Evolutionary conservation across 1,284 basidiomycete genomes (phyloP).

Genomic region (Pseudozyma tsukubaensis): DNA sequence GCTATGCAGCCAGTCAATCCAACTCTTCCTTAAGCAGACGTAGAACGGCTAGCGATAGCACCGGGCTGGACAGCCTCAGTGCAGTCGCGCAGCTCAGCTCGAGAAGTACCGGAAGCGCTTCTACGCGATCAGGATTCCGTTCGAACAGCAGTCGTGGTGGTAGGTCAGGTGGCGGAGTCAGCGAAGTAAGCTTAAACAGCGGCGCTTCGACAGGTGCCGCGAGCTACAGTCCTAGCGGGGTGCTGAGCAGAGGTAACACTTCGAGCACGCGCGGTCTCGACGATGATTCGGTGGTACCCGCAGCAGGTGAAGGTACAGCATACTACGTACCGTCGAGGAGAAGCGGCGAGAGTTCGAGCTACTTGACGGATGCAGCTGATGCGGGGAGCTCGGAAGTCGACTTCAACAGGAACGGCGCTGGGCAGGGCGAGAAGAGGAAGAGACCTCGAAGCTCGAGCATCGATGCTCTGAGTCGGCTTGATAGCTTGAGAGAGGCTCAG

Average conservation of each 20-base stretch:
- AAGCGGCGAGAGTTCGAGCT: conserved; percentile 10
- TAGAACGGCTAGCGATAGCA: conserved; percentile 29
- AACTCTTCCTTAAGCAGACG: conserved; percentile 34
- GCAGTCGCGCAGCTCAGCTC: conserved; percentile 33
- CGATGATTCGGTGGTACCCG: conserved; percentile 3
- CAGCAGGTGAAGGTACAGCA: conserved; percentile 8
- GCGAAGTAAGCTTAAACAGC: conserved; percentile 31
- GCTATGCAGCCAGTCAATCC: conserved; percentile 48
- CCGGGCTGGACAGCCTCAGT: conserved; percentile 46
- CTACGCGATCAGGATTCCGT: conserved; percentile 29
- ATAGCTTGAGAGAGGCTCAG: conserved; percentile 34
- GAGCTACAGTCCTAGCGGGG: conserved; percentile 49
- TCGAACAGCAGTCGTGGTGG: conserved; percentile 25
- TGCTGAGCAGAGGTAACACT: conserved; percentile 42
- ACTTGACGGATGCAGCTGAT: conserved; percentile 15
- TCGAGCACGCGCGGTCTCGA: conserved; percentile 37
- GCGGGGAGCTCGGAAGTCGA: conserved; percentile 17
- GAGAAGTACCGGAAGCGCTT: conserved; percentile 32
- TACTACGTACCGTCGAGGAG: conserved; percentile 8
- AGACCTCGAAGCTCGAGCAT: conserved; percentile 29
- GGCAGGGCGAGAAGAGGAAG: conserved; percentile 34
- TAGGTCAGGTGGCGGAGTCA: conserved; percentile 27
- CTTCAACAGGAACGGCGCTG: conserved; percentile 40
- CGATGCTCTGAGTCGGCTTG: conserved; percentile 23
- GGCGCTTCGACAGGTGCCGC: conserved; percentile 52